Evolutionary conservation across 2,329 filamentous ascomycete species (phyloP), one percentile per base, ranked within the genome.

Genomic region (Sporothrix humicola): DNA sequence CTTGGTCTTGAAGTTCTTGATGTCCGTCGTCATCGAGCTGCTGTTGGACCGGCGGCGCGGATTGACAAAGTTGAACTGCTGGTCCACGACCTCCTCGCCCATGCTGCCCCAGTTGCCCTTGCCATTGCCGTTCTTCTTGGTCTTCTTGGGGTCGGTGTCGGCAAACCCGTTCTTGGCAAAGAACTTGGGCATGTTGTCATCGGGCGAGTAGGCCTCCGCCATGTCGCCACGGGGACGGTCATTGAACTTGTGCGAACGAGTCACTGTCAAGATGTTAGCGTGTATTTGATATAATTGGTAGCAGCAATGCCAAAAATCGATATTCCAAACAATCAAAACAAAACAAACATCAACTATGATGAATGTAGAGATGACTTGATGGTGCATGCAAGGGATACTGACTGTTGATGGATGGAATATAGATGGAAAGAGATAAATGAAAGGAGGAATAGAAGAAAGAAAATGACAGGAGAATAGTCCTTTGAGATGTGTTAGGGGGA

Each of bases 231-330:
- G 93, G 87, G 97, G 92, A 85, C 95, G 95, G 84, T 97, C 94
- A 85, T 94, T 97, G 86, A 88, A 89, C 87, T 98, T 99, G 90
- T 95, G 93, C 77, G 95, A 97, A 82, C 96, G 95, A 86, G 96
- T 98, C 95, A 99, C 95, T 97, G 78, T 4, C 7, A 7, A 3
- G 26, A 1, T 50, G 72, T 73, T 68, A 73, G 72, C 37, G 37
- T 23, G 5, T 48, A 15, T 31, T 37, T 5, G 31, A 37, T 37
- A 37, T 46, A 9, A 42, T n/a, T 37, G 26, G 26, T 15, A 44
- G 23, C n/a, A 63, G 74, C 74, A 74, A 74, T 76, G 74, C 73
- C 56, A n/a, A 42, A n/a, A 61, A 3, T 7, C 15, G 17, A 56
- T 54, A 76, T 65, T 52, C 31, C 63, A 50, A 66, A 37, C 46